These are phyloP conservation scores for Tuctoria greenei DNA, from an alignment of 176 grass and related monocot genomes.

Conservation along the genomic window DNA sequence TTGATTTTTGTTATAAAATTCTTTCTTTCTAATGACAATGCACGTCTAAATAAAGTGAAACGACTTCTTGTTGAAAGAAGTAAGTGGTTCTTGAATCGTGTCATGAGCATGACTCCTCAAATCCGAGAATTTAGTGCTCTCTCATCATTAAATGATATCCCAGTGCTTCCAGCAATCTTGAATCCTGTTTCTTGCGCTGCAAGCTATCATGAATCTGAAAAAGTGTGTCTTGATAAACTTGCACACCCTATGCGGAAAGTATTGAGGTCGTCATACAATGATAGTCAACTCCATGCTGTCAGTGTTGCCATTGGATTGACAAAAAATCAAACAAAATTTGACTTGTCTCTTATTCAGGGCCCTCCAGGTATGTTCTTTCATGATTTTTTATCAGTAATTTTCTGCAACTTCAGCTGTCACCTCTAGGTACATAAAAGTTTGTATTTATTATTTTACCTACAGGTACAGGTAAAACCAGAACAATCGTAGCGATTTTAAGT, in stretches of 20 bases:
- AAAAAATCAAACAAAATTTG: constrained; percentile 48
- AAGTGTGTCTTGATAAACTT: constrained; percentile 60
- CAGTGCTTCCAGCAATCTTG: constrained; percentile 81
- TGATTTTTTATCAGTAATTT: constrained; percentile 11
- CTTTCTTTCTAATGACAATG: constrained; percentile 63
- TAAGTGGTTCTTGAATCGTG: constrained; percentile 81
- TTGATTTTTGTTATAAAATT: constrained; percentile 76
- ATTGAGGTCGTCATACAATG: constrained; percentile 77
- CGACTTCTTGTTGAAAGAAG: constrained; percentile 83
- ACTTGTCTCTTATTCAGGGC: constrained; percentile 92
- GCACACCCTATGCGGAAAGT: constrained; percentile 51
- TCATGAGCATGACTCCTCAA: constrained; percentile 93
- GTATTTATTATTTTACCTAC: constrained; percentile 36
- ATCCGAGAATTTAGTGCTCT: constrained; percentile 89
- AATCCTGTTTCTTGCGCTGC: constrained; percentile 53
- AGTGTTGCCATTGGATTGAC: constrained; percentile 48
- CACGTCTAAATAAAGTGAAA: constrained; percentile 76
- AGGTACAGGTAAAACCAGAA: constrained; percentile 94
- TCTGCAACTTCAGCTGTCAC: constrained; percentile 5
- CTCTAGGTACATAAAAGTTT: constrained; percentile 1
- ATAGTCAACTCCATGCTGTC: constrained; percentile 83
- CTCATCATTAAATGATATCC: constrained; percentile 83
- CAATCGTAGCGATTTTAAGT: constrained; percentile 86
- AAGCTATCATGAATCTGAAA: constrained; percentile 52
- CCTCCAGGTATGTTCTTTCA: constrained; percentile 76